Evolutionary conservation across 495 filamentous ascomycete genomes (phyloP), one percentile per base, ranked within the genome.

Genomic region (Penicillium goetzii): DNA sequence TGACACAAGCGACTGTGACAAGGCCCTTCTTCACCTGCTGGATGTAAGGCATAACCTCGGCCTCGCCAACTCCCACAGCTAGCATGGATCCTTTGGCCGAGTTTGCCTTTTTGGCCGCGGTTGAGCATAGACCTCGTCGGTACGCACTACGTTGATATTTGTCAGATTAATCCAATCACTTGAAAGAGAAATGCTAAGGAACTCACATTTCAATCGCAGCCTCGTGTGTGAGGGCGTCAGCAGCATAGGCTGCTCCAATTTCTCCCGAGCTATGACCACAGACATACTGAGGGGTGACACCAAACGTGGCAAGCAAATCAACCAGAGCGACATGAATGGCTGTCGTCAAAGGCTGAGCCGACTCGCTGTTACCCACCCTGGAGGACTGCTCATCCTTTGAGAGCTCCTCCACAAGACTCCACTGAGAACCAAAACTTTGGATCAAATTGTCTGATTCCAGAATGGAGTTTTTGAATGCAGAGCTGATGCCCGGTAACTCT

Each of bases 381-480:
- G 50, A 30, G n/a, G 50, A n/a, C 19, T 53, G n/a, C 15, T 32
- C 40, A 32, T 60, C 57, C 28, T 32, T 40, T 2, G 17, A 25
- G 28, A 65, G 25, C 52, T 65, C 62, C 2, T 56, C 51, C 10
- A 56, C 4, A 10, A 53, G 21, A 23, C 26, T 34, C 62, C 62
- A 56, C 19, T 41, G 26, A 9, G 57, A 45, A 4, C 62, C 62
- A 3, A 60, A 15, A 4, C 32, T 28, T 9, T 41, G 43, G 6
- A 65, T 43, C 28, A 56, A 41, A 9, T 25, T 8, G 6, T 60
- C 30, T 6, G 58, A 36, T 8, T 25, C 12, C 0, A 51, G 4
- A 30, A 65, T 33, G 5, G 57, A 55, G 5, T 23, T 3, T n/a
- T 41, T 38, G 26, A 65, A 65, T 1, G 45, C 57, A 15, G 62